A percentile compares a stretch with the other conserved stretches of the same genome.
Evolutionary conservation across 345 rosid genomes (phyloP).

Genomic region (Sonneratia caseolaris): DNA sequence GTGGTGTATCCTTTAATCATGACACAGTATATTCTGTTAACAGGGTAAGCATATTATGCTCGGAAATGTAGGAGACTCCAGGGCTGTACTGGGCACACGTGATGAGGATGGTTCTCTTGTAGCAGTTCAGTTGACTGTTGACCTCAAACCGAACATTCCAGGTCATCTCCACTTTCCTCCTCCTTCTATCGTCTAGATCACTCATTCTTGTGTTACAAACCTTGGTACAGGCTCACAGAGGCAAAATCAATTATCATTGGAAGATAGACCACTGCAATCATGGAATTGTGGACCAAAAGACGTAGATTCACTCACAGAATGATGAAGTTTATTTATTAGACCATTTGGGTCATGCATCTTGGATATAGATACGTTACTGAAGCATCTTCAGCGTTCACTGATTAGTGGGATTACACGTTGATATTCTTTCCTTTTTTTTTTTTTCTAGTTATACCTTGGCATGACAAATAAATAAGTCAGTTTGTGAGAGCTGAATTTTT

Average conservation of each 20-base stretch:
- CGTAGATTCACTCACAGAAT: not conserved
- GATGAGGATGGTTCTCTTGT: constrained; percentile 49
- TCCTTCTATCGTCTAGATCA: not conserved
- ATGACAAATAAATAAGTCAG: not conserved
- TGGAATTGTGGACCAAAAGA: not conserved
- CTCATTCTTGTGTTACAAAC: not conserved
- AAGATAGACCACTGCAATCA: not conserved
- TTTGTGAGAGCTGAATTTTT: not conserved
- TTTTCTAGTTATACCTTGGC: not conserved
- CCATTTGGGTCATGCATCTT: not conserved
- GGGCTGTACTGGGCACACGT: constrained; percentile 85
- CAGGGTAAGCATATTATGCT: constrained; percentile 73
- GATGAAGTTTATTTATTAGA: not conserved
- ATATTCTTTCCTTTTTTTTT: not conserved
- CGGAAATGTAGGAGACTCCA: constrained; percentile 92
- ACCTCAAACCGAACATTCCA: constrained; percentile 98
- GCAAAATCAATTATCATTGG: not conserved
- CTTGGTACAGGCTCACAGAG: not conserved
- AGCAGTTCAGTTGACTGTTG: constrained; percentile 92
- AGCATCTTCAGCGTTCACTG: not conserved
- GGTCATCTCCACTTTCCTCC: constrained; percentile 28
- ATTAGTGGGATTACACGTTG: not conserved
- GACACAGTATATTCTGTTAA: constrained; percentile 7
- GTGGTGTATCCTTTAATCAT: not conserved
- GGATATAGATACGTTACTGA: not conserved